phyloP scores from a whole-genome alignment of 2,329 filamentous ascomycete genomes.

The Arthrobotrys conoides region DNA sequence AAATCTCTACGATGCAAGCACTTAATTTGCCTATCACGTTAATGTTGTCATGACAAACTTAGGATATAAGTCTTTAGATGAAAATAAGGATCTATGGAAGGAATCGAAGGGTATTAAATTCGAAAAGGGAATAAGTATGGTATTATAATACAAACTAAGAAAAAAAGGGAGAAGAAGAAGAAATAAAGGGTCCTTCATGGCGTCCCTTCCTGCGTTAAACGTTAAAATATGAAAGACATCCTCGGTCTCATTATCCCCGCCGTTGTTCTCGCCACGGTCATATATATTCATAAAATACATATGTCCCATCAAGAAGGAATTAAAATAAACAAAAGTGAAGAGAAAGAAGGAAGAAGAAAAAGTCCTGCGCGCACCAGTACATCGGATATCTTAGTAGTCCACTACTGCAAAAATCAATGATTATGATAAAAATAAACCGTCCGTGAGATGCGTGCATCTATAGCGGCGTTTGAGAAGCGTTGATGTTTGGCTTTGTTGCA shows the following conservation, averaged over 20 bases:
- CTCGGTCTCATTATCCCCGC: conserved; percentile 20
- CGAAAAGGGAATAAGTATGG: background rate
- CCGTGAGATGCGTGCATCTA: conserved; percentile 14
- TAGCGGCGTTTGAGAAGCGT: background rate
- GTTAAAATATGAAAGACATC: conserved; percentile 2
- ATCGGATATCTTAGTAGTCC: background rate
- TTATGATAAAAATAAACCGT: conserved; percentile 7
- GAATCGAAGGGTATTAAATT: background rate
- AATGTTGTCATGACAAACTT: background rate
- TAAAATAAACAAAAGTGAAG: background rate
- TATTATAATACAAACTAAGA: conserved; percentile 4
- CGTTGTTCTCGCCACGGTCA: conserved; percentile 20
- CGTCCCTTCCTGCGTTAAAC: conserved; percentile 27
- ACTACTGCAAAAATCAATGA: background rate
- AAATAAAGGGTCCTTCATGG: conserved; percentile 19
- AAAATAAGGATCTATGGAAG: background rate
- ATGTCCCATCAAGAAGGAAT: conserved; percentile 24
- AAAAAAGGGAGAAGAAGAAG: background rate
- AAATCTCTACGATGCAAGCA: background rate
- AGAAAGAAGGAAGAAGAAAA: background rate
- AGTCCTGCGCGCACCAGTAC: conserved; percentile 6
- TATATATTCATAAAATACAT: conserved; percentile 27
- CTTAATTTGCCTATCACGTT: background rate
- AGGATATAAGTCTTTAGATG: background rate
- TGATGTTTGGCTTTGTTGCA: background rate